Evolutionary conservation across 257 asterid genomes (phyloP).

Genomic region (Vinca minor): DNA sequence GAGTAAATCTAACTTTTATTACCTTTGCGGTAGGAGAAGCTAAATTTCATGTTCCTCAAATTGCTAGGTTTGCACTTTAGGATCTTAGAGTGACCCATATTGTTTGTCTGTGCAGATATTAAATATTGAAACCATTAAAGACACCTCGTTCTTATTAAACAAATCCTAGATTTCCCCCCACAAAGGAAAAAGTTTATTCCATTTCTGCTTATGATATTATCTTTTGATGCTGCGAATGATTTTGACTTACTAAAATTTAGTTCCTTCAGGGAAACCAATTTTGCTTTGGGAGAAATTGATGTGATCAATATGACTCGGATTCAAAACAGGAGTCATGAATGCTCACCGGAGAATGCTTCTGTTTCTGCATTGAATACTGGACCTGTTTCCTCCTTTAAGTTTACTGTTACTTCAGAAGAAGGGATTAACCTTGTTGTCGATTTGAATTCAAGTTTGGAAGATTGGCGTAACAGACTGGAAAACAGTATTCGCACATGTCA

Average conservation of each 20-base stretch:
- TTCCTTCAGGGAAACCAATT: not conserved
- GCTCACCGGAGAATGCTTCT: constrained; percentile 11
- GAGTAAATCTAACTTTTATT: not conserved
- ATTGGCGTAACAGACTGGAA: constrained; percentile 20
- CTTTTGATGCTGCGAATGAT: constrained; percentile 3
- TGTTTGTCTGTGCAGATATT: constrained; percentile 5
- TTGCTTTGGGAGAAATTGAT: not conserved
- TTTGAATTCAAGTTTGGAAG: constrained; percentile 20
- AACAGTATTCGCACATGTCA: constrained; percentile 16
- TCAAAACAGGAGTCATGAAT: not conserved
- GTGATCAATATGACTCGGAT: constrained; percentile 6
- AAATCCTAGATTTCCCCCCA: constrained; percentile 6
- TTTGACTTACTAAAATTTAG: not conserved
- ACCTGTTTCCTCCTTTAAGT: constrained; percentile 20
- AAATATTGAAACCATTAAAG: constrained; percentile 8
- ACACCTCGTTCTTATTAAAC: not conserved
- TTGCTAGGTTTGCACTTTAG: not conserved
- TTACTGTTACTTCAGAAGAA: constrained; percentile 26
- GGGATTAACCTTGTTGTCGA: constrained; percentile 30
- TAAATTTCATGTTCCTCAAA: not conserved
- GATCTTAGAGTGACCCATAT: not conserved
- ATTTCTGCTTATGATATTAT: not conserved
- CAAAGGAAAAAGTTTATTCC: not conserved
- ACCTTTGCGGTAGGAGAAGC: not conserved
- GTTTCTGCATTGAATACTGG: constrained; percentile 7